Percentiles rank a stretch among this genome's conserved stretches.
phyloP scores from a whole-genome alignment of 1,284 basidiomycete genomes.

The Ceratorhiza oryzae-sativae region DNA sequence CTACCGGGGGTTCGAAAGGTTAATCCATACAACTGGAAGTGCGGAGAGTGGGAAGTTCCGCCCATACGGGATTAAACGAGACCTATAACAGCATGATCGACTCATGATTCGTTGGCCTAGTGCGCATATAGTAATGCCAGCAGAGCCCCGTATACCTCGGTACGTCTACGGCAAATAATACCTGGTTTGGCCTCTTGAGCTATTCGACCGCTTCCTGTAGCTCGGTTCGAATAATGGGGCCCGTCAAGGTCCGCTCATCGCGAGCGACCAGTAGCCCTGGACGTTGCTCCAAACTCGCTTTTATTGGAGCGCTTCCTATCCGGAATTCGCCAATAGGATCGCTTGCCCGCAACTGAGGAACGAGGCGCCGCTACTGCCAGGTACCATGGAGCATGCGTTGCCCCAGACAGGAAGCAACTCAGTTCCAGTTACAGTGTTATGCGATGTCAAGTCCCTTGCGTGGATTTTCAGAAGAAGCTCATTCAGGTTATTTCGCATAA shows the following conservation, averaged over 20 bases:
- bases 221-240: no score
- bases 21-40: not conserved
- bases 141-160: not conserved
- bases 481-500: slow-evolving; percentile 3
- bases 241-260: not conserved
- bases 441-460: slow-evolving; percentile 3
- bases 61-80: slow-evolving; percentile 6
- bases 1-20: not conserved
- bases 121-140: not conserved
- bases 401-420: slow-evolving; percentile 10
- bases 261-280: not conserved
- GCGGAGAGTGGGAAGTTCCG: slow-evolving; percentile 6
- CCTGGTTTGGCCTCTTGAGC: not conserved
- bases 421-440: not conserved
- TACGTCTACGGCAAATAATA: not conserved
- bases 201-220: not conserved
- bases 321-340: not conserved
- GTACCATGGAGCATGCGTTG: not conserved
- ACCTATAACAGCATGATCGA: not conserved
- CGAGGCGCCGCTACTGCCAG: not conserved
- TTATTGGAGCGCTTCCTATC: not conserved
- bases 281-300: not conserved
- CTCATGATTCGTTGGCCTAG: not conserved
- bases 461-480: slow-evolving; percentile 3
- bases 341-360: not conserved